Conservation (phyloP, 129 eudicot genomes). For the Smallanthus sonchifolius region DNA sequence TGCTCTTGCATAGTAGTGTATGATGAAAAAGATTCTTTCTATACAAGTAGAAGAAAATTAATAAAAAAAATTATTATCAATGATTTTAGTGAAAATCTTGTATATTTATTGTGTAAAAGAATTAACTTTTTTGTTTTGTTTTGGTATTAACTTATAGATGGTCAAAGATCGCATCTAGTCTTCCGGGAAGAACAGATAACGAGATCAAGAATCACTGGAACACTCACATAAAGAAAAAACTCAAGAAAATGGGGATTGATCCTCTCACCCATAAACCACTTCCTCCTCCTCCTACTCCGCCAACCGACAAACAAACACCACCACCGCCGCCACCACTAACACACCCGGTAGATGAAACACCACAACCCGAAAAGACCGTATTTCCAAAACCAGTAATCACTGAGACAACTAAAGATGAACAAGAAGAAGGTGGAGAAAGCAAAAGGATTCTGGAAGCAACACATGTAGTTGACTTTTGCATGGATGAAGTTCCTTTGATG, state of each 20-base stretch:
- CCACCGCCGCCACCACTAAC: background rate
- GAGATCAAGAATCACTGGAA: conserved; percentile 94
- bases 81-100: background rate
- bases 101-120: background rate
- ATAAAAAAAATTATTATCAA: background rate
- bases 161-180: conserved; percentile 90
- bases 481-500: conserved; percentile 65
- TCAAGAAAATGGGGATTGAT: conserved; percentile 83
- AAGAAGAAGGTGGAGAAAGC: background rate
- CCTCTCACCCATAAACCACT: conserved; percentile 85
- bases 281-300: conserved; percentile 8
- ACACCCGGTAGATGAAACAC: background rate
- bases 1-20: conserved; percentile 2
- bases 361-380: background rate
- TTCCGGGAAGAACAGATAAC: conserved; percentile 84
- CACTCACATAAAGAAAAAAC: conserved; percentile 82
- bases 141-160: conserved; percentile 40
- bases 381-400: background rate
- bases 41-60: background rate
- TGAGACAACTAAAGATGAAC: conserved; percentile 18
- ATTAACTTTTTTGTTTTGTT: background rate
- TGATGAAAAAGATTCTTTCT: conserved; percentile 20
- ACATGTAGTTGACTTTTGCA: conserved; percentile 39
- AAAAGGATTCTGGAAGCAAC: no score
- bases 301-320: background rate